Conservation (phyloP, 768 basidiomycete genomes). For the Sarcomyxa edulis region DNA sequence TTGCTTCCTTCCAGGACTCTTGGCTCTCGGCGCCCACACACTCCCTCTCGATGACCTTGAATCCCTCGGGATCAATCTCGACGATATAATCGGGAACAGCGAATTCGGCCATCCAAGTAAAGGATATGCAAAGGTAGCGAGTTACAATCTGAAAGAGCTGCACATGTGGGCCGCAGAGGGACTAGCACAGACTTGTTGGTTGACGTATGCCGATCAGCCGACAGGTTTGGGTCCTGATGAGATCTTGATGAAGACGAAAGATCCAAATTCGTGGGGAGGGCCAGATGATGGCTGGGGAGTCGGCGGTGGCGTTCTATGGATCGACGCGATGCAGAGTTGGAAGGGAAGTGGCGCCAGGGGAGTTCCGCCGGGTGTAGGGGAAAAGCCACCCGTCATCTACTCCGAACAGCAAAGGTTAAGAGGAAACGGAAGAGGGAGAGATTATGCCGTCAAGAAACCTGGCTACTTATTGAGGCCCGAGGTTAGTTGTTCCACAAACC, state of each 20-base stretch:
- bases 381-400: conserved; percentile 34
- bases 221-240: conserved; percentile 68
- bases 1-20: conserved; percentile 72
- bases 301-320: conserved; percentile 25
- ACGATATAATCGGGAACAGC: conserved; percentile 32
- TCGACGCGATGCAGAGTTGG: conserved; percentile 48
- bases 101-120: conserved; percentile 28
- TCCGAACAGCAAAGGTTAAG: conserved; percentile 18
- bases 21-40: conserved; percentile 65
- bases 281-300: conserved; percentile 14
- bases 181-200: conserved; percentile 65
- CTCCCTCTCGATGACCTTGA: conserved; percentile 52
- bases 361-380: conserved; percentile 51
- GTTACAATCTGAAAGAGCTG: conserved; percentile 50
- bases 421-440: conserved; percentile 29
- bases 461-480: conserved; percentile 67
- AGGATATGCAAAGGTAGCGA: conserved; percentile 30
- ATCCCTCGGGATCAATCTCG: conserved; percentile 39
- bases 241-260: conserved; percentile 33
- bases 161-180: conserved; percentile 77
- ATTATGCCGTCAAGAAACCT: conserved; percentile 44
- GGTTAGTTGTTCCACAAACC: conserved; percentile 39
- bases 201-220: conserved; percentile 66
- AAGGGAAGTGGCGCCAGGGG: conserved; percentile 29
- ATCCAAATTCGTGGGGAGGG: too few species aligned